These are phyloP conservation scores for Tolypocladium album DNA, from an alignment of 2,329 filamentous ascomycete species.

Conservation along the genomic window DNA sequence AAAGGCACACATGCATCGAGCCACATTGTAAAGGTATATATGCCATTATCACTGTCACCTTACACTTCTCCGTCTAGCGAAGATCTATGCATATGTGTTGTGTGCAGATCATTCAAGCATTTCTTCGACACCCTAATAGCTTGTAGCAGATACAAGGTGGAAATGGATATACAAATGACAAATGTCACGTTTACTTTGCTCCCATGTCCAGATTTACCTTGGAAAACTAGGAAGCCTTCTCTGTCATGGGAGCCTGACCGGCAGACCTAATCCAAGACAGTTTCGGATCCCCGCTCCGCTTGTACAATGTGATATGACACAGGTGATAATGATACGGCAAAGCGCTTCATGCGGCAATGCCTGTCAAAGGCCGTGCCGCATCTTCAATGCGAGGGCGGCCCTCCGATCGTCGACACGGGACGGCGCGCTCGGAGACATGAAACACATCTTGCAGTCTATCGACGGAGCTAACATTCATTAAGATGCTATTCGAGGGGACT, in stretches of 20 bases:
- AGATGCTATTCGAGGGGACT: no score
- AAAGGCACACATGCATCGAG: no score
- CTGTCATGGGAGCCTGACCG: neutral
- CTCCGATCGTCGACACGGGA: neutral
- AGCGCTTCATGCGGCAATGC: neutral
- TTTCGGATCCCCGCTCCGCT: neutral
- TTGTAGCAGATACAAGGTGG: neutral
- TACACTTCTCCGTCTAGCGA: neutral
- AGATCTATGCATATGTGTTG: neutral
- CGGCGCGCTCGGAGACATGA: neutral
- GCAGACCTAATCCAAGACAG: neutral
- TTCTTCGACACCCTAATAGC: neutral
- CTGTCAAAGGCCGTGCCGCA: neutral
- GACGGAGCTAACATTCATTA: neutral
- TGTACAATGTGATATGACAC: neutral
- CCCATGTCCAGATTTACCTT: neutral
- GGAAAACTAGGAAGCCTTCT: neutral
- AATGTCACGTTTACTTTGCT: neutral
- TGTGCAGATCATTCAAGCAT: neutral
- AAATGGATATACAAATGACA: neutral
- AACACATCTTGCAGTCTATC: neutral
- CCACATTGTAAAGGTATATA: no score
- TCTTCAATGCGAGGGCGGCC: neutral
- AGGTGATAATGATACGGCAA: neutral
- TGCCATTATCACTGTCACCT: no score